Evolutionary conservation across 2,329 filamentous ascomycete species (phyloP).

Genomic region (Pseudogymnoascus sp.): DNA sequence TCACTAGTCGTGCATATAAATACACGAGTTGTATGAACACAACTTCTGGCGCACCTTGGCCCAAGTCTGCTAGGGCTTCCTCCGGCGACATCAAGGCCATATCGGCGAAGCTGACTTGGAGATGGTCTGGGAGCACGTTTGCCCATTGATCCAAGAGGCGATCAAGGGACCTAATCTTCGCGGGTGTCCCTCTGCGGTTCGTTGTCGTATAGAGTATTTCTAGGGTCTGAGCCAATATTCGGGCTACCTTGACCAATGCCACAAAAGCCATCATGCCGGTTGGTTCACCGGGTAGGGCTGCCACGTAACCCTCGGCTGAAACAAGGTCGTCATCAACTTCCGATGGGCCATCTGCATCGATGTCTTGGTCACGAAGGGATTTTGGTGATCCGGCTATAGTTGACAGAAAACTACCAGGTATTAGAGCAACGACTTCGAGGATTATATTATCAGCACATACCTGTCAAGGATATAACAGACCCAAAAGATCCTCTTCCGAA

Average conservation of each 20-base stretch:
- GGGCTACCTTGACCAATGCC: conserved; percentile 12
- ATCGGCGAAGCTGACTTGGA: conserved; percentile 9
- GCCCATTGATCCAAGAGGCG: conserved; percentile 13
- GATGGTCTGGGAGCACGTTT: conserved; percentile 12
- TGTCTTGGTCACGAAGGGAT: conserved; percentile 15
- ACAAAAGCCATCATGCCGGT: conserved; percentile 15
- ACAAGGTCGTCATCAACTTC: conserved; percentile 16
- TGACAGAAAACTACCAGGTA: neutral
- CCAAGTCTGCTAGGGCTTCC: conserved; percentile 3
- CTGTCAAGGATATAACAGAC: conserved; percentile 16
- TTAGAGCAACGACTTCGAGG: neutral
- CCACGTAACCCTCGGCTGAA: conserved; percentile 10
- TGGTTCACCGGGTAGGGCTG: conserved; percentile 11
- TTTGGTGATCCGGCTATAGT: conserved; percentile 13
- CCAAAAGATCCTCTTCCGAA: conserved; percentile 14
- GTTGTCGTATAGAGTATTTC: conserved; percentile 15
- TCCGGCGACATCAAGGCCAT: neutral
- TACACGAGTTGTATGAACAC: conserved; percentile 13
- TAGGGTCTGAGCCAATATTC: conserved; percentile 12
- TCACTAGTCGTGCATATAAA: conserved; percentile 10
- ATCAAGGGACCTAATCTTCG: conserved; percentile 13
- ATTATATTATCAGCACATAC: neutral
- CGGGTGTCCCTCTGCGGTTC: conserved; percentile 11
- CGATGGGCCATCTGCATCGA: conserved; percentile 1
- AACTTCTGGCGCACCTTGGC: conserved; percentile 9